Base-by-base conservation (phyloP, 139 green algal genomes). In the Chlorella ohadii region DNA sequence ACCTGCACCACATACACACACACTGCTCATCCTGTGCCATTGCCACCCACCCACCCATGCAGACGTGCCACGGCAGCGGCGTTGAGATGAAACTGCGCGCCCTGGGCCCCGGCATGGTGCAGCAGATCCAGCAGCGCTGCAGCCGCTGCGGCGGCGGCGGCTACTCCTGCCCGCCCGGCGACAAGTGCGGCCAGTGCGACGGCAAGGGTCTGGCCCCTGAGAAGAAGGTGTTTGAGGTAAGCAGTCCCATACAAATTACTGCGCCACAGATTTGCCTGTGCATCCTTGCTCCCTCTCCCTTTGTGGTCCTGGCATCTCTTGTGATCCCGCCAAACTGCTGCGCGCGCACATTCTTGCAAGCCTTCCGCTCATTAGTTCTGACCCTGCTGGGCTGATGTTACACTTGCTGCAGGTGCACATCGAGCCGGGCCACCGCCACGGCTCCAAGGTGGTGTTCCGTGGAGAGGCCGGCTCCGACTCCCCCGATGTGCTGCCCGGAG, bases 31-130 rank as follows among this genome's bases (percentile, higher is more conserved):
- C n/a, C n/a, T n/a, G n/a, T n/a, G n/a, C n/a, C n/a, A n/a, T n/a
- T 51, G 44, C 44, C 44, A 51, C 44, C 44, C 44, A 51, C 44
- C 44, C 44, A 51, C 44, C 44, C 61, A 3, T 84, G 85, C 83
- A 94, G 83, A 86, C 89, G 2, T 99, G 97, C 93, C 89, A 96
- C 66, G 97, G 97, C 47, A 92, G 82, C 23, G 97, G 97, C 57
- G 92, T 98, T 51, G 91, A 98, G 81, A 91, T 98, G 11, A 93
- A 95, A 67, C 94, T 99, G 67, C 90, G 97, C 39, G 94, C 96
- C 5, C 78, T 99, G 34, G 97, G 97, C 0, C 97, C 97, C 36
- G 98, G 97, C 77, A 99, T 99, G 97, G 95, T 99, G 90, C 97
- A 99, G 92, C 97, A 99, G 89, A 98, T 99, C 87, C 97, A 99